A percentile compares a stretch with the other conserved stretches of the same genome.
Conservation (phyloP, 1,139 yeast species). For the Geotrichum bryndzae region DNA sequence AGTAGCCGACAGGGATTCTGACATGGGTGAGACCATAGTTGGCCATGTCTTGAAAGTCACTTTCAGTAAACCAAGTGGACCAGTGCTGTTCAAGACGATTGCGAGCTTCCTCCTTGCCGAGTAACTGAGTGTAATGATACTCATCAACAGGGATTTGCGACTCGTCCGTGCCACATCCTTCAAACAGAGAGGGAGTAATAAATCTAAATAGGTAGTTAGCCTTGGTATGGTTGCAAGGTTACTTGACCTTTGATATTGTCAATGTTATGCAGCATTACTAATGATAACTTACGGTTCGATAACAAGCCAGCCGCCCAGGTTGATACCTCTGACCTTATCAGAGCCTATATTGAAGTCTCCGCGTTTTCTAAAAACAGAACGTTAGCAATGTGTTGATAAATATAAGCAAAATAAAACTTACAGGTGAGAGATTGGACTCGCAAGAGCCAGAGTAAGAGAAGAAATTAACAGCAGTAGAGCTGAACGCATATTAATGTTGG, state of each 20-base stretch:
- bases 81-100: slow-evolving; percentile 61
- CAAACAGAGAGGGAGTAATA: slow-evolving; percentile 78
- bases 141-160: slow-evolving; percentile 73
- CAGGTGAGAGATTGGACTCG: background rate
- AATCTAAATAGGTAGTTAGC: slow-evolving; percentile 40
- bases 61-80: slow-evolving; percentile 70
- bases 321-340: slow-evolving; percentile 65
- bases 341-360: slow-evolving; percentile 43
- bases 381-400: background rate
- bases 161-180: slow-evolving; percentile 40
- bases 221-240: slow-evolving; percentile 27
- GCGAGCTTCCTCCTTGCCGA: slow-evolving; percentile 58
- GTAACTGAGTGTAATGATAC: slow-evolving; percentile 55
- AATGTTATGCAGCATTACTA: background rate
- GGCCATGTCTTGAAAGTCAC: slow-evolving; percentile 60
- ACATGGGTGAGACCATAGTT: slow-evolving; percentile 73
- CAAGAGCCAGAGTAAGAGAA: background rate
- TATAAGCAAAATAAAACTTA: background rate
- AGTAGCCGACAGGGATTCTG: slow-evolving; percentile 89
- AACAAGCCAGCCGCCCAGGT: slow-evolving; percentile 90
- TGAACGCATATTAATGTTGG: background rate
- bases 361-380: background rate
- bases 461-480: background rate
- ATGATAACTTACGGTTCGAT: slow-evolving; percentile 49
- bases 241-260: slow-evolving; percentile 31